phyloP scores from a whole-genome alignment of 352 stramenopile genomes.

The Globisporangium mamillatum region DNA sequence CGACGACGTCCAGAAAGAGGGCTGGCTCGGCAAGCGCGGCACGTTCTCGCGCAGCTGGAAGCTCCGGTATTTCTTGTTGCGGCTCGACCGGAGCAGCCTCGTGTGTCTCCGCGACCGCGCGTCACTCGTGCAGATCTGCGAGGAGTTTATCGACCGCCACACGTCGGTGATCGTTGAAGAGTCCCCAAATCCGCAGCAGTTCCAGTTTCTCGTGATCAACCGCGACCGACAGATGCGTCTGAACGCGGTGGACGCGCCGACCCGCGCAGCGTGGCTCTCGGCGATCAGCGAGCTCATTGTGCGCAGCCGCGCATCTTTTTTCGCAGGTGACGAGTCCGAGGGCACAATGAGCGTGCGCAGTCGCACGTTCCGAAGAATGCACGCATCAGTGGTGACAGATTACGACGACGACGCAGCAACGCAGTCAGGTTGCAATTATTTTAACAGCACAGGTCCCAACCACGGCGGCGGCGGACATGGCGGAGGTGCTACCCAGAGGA shows the following conservation, averaged over 20 bases:
- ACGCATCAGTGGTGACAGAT: conserved; percentile 32
- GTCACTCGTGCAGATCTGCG: conserved; percentile 66
- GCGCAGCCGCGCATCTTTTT: conserved; percentile 69
- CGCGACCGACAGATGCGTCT: conserved; percentile 61
- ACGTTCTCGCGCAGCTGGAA: conserved; percentile 80
- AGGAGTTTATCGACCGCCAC: conserved; percentile 72
- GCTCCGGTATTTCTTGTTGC: conserved; percentile 79
- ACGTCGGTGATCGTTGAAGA: conserved; percentile 68
- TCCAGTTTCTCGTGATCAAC: conserved; percentile 81
- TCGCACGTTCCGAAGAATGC: conserved; percentile 46
- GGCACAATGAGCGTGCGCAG: conserved; percentile 40
- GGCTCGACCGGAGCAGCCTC: conserved; percentile 63
- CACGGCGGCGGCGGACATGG: conserved; percentile 14
- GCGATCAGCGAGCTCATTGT: conserved; percentile 83
- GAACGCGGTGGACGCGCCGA: conserved; percentile 64
- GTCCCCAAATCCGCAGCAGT: conserved; percentile 62
- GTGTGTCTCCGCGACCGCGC: conserved; percentile 72
- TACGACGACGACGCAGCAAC: conserved; percentile 52
- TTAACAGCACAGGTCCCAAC: background rate
- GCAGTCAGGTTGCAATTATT: conserved; percentile 3
- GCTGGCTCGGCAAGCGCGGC: conserved; percentile 69
- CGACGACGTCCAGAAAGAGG: conserved; percentile 70
- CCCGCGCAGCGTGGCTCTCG: conserved; percentile 62
- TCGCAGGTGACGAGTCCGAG: conserved; percentile 70
- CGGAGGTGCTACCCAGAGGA: conserved; percentile 8